Evolutionary conservation across 1,284 basidiomycete species (phyloP), one percentile per base, ranked within the genome.

Genomic region (Microbotryum intermedium): DNA sequence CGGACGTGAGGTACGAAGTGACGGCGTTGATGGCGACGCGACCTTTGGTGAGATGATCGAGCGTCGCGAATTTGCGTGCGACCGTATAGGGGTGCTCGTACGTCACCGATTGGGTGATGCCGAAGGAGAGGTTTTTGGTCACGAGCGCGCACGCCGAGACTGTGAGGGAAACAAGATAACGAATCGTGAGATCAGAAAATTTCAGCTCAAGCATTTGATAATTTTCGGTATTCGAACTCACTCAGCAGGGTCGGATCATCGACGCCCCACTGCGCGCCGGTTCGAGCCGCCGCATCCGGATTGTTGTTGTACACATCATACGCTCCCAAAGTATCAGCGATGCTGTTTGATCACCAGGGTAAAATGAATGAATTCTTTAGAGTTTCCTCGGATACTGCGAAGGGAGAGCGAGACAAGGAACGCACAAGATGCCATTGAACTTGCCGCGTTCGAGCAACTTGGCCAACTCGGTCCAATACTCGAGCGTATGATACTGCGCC

Each of bases 371-470:
- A 3, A 16, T 39, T 3, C 34, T 11, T 39, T 16, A 39, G 34
- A 39, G 16, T 6, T 13, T 3, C 16, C 1, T 11, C 34, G 34
- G 10, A 10, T 4, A 3, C 11, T 11, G 34, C 5, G 4, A 39
- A 39, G 34, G 16, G 34, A 39, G 3, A 16, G 34, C 34, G 34
- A 39, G 34, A 39, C 34, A 11, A 13, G 13, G 16, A 1, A 39
- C 34, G 34, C 34, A 39, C 34, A 73, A 73, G 42, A 73, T 57
- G 7, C 72, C 55, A 23, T 57, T 50, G 28, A 57, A 57, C 28
- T 57, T 57, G 89, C 90, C 18, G 84, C 75, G 83, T 28, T 59
- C 57, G 23, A 59, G 48, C 8, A 47, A 21, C 48, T 59, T 53
- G 18, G 51, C 28, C 16, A 59, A 29, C 18, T 59, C 29, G 42